Percentiles rank a stretch among this genome's conserved stretches.
Conservation (phyloP, 306 rosid species). For the Lathyrus tuberosus region DNA sequence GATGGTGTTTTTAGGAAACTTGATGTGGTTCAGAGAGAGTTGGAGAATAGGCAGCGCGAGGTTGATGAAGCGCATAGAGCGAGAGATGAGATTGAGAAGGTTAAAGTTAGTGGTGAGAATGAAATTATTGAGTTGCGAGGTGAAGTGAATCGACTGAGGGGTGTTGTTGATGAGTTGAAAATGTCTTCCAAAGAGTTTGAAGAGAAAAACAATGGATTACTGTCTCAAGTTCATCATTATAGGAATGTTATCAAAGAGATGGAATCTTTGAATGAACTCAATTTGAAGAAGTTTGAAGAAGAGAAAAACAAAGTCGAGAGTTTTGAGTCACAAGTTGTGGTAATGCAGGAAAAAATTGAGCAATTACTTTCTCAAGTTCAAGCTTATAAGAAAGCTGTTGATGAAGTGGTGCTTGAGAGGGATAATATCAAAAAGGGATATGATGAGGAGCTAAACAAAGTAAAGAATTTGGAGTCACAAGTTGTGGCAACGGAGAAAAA, state of each 20-base stretch:
- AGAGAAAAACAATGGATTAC: constrained; percentile 45
- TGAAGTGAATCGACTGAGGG: constrained; percentile 43
- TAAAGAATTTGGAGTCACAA: constrained; percentile 41
- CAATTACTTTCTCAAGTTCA: constrained; percentile 20
- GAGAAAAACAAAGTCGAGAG: too few species aligned
- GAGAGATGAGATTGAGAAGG: constrained; percentile 51
- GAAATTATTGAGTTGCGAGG: constrained; percentile 47
- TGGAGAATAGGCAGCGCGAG: constrained; percentile 31
- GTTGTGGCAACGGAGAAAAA: constrained; percentile 38
- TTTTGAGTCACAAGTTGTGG: too few species aligned
- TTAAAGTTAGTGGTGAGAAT: constrained; percentile 37
- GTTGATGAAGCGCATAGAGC: constrained; percentile 42
- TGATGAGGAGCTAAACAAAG: constrained; percentile 54
- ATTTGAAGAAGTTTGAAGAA: too few species aligned
- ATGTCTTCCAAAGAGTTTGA: constrained; percentile 35
- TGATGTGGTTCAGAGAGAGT: constrained; percentile 38
- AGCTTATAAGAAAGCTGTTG: constrained; percentile 30
- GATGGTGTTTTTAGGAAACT: constrained; percentile 26
- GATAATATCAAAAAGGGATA: constrained; percentile 38
- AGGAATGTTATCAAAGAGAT: constrained; percentile 34
- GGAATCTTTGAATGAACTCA: background rate
- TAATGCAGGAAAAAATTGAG: too few species aligned
- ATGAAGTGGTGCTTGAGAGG: constrained; percentile 32
- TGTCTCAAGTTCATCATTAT: constrained; percentile 40
- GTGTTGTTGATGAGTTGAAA: constrained; percentile 30